These are phyloP conservation scores for Erodium moschatum DNA, from an alignment of 441 rosid species.

Conservation along the genomic window DNA sequence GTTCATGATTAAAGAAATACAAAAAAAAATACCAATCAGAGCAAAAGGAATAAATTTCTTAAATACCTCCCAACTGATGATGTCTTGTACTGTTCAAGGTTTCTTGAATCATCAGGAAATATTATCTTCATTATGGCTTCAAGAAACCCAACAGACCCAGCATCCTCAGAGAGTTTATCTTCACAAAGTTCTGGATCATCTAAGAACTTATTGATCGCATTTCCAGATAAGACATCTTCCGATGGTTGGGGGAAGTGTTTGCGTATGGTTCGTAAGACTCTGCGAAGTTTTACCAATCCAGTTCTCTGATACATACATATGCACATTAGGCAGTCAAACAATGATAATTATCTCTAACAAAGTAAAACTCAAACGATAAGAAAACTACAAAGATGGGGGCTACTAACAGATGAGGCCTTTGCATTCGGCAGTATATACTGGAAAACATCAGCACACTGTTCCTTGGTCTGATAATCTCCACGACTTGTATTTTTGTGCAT, in stretches of 20 bases:
- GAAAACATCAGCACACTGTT: conserved; percentile 96
- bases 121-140: conserved; percentile 56
- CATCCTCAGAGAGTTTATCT: conserved; percentile 74
- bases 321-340: conserved; percentile 19
- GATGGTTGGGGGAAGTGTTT: conserved; percentile 96
- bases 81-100: conserved; percentile 60
- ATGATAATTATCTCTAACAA: conserved; percentile 8
- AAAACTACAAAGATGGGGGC: conserved; percentile 21
- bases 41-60: conserved; percentile 15
- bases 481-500: conserved; percentile 85
- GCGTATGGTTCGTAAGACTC: conserved; percentile 90
- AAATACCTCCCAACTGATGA: conserved; percentile 50
- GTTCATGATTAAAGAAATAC: not conserved
- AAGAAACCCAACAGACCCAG: conserved; percentile 82
- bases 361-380: conserved; percentile 3
- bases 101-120: conserved; percentile 44
- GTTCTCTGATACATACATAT: conserved; percentile 56
- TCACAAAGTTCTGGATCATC: conserved; percentile 82
- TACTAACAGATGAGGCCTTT: conserved; percentile 85
- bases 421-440: conserved; percentile 91
- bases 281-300: conserved; percentile 88
- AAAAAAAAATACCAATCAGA: conserved; percentile 7
- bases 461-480: conserved; percentile 97
- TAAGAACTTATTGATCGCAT: conserved; percentile 76
- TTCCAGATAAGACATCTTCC: conserved; percentile 67